phyloP scores from a whole-genome alignment of 495 filamentous ascomycete species.

The Podospora fimiseda region DNA sequence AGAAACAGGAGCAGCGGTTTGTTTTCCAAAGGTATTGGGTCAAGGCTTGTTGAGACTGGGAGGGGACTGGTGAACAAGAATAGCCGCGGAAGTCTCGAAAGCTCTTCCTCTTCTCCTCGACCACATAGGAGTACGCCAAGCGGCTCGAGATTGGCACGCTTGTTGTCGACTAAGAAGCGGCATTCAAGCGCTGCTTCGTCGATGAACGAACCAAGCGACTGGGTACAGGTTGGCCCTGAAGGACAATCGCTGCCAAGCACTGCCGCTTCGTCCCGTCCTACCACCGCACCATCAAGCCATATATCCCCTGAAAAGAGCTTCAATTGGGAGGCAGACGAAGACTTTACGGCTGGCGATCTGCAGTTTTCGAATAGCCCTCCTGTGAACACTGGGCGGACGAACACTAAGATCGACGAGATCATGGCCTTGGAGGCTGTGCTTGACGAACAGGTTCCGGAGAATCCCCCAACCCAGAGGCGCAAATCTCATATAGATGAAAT shows the following conservation, averaged over 20 bases:
- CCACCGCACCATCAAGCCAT: slow-evolving; percentile 24
- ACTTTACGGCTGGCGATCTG: slow-evolving; percentile 59
- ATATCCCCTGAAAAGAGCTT: slow-evolving; percentile 42
- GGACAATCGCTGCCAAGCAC: slow-evolving; percentile 19
- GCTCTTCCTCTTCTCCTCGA: slow-evolving; percentile 13
- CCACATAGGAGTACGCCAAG: slow-evolving; percentile 5
- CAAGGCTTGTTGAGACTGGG: slow-evolving; percentile 30
- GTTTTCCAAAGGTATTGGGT: slow-evolving; percentile 26
- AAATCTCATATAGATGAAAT: slow-evolving; percentile 45
- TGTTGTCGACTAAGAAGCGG: slow-evolving; percentile 19
- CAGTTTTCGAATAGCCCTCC: slow-evolving; percentile 57
- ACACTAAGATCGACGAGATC: slow-evolving; percentile 38
- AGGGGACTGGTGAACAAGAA: slow-evolving; percentile 29
- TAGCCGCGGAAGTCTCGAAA: slow-evolving; percentile 28
- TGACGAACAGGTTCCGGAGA: slow-evolving; percentile 3
- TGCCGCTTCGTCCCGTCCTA: slow-evolving; percentile 29
- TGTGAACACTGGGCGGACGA: slow-evolving; percentile 35
- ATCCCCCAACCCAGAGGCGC: not conserved
- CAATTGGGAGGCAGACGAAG: slow-evolving; percentile 52
- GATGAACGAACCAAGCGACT: slow-evolving; percentile 1
- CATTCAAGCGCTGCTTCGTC: slow-evolving; percentile 4
- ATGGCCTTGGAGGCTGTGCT: slow-evolving; percentile 34
- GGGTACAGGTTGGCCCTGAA: slow-evolving; percentile 29
- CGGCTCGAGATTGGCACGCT: slow-evolving; percentile 18
- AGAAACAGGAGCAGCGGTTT: slow-evolving; percentile 24